Evolutionary conservation across 495 filamentous ascomycete species (phyloP), one percentile per base, ranked within the genome.

Genomic region (Aeminium ludgeri): DNA sequence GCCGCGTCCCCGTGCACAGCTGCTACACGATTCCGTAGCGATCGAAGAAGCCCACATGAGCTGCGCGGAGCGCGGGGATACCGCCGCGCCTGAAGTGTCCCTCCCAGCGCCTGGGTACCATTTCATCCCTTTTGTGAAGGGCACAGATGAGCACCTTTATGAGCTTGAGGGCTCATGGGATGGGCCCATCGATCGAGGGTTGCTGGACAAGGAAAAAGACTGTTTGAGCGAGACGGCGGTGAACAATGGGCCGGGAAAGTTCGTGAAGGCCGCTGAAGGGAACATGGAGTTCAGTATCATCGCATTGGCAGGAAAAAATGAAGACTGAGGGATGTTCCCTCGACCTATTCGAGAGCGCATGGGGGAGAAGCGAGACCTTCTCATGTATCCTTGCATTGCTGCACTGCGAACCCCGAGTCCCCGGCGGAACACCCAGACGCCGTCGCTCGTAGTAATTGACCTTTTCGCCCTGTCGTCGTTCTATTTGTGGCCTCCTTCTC

Each of bases 71-170:
- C 47, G 70, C 52, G 87, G 86, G 8, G 80, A 84, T 59, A 84
- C 81, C 3, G 60, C 58, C 28, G 78, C 82, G 35, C 84, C 82
- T 15, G 60, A 57, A 80, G 54, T 25, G 13, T 48, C 36, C 10
- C 56, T 59, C 11, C 40, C 32, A 8, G 48, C 40, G 31, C 3
- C 3, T 8, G 52, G 51, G 12, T 55, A 54, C 29, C 85, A 92
- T 57, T 91, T 84, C 62, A 81, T 92, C 45, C 77, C 73, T 44
- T 91, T 92, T 64, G 82, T 87, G 5, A 83, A 79, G 63, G 71
- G 70, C 1, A 59, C 54, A n/a, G 70, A 77, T 54, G 74, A 74
- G 33, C 66, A 67, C 45, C 55, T 92, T 46, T 92, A 86, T 76
- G 86, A 91, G 68, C 61, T 94, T 45, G 83, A 92, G 64, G 84